Evolutionary conservation across 345 rosid genomes (phyloP).

Genomic region (Melaleuca quinquenervia): DNA sequence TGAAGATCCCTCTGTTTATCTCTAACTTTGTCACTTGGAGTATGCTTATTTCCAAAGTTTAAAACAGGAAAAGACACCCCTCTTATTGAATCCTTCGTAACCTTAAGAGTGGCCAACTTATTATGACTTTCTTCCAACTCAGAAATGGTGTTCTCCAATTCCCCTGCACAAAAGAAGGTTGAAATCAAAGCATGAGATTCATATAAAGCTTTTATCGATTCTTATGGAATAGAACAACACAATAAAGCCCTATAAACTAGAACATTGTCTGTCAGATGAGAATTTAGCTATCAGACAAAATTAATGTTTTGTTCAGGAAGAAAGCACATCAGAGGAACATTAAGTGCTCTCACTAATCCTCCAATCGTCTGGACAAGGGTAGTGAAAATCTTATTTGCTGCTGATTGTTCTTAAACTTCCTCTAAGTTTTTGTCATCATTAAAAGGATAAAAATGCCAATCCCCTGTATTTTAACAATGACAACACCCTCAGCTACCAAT

Average conservation of each 20-base stretch:
- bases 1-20: conserved; percentile 66
- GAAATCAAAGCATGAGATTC: conserved; percentile 9
- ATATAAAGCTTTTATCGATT: not conserved
- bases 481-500: not conserved
- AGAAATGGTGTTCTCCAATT: conserved; percentile 44
- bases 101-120: conserved; percentile 60
- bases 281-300: not conserved
- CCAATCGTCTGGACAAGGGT: not conserved
- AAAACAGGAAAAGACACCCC: conserved; percentile 70
- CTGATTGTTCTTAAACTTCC: not conserved
- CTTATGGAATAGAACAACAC: not conserved
- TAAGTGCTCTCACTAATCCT: not conserved
- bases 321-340: not conserved
- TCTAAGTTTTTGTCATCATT: not conserved
- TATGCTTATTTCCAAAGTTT: conserved; percentile 52
- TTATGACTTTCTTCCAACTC: conserved; percentile 61
- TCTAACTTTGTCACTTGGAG: conserved; percentile 42
- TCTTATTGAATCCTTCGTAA: conserved; percentile 73
- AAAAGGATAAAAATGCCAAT: not conserved
- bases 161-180: conserved; percentile 37
- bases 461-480: not conserved
- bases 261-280: not conserved
- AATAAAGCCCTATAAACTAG: not conserved
- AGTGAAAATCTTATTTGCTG: not conserved
- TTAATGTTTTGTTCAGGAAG: not conserved